Evolutionary conservation across 768 basidiomycete species (phyloP), one percentile per base, ranked within the genome.

Genomic region (Tulasnella sp.): DNA sequence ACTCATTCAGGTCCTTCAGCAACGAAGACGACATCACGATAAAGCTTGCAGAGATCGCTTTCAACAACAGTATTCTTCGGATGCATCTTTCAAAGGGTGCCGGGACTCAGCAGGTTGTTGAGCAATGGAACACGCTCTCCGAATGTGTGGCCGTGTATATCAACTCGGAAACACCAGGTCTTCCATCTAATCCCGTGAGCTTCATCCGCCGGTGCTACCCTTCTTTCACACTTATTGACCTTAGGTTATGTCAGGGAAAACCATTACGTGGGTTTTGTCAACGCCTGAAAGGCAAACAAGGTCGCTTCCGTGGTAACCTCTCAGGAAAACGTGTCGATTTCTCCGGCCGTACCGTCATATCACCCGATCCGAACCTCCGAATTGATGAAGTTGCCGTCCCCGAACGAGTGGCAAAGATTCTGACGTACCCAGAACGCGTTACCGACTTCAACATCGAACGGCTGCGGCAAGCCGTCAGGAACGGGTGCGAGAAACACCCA

Each of bases 271-370:
- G 96, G 14, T 94, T 98, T 67, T 94, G 94, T 42, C 96, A 99
- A 65, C 87, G 96, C 2, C 73, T 99, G 49, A 99, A 99, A 72
- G 96, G 96, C 35, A 99, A 99, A 67, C 94, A 98, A 68, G 96
- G 96, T 64, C 92, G 96, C 45, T 98, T 99, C 72, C 79, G 96
- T 67, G 96, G 96, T 19, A 99, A 99, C 67, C 76, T 99, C 6
- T 97, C 93, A 0, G 96, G 96, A 61, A 99, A 99, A 70, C 91
- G 96, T 69, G 96, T 99, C 62, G 96, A 99, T 68, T 98, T 98
- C 67, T 97, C 93, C 0, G 94, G 83, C 4, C 86, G 96, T 64
- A 99, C 96, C 6, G 96, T 99, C 69, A 99, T 99, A 66, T 94
- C 92, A 1, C 96, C 96, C 1, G 96, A 99, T 69, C 96, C 96